phyloP scores from a whole-genome alignment of 1,284 basidiomycete genomes.

The Apiotrichum domesticum region DNA sequence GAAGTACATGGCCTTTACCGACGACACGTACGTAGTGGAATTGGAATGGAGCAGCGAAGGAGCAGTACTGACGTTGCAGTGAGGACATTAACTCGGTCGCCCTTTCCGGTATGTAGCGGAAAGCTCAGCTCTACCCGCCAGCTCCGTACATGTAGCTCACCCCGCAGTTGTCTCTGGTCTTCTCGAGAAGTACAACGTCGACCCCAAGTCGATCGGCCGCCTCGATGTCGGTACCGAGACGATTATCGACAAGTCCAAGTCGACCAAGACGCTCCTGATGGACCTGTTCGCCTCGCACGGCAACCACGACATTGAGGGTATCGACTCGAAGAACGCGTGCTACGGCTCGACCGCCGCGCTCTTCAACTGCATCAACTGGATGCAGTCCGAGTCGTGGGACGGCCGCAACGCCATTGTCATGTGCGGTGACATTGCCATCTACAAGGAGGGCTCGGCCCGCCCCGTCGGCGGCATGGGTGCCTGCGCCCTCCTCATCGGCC shows the following conservation, averaged over 20 bases:
- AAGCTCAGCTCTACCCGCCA: no score
- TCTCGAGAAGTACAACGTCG: slow-evolving; percentile 90
- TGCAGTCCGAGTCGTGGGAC: slow-evolving; percentile 96
- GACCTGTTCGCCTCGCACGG: slow-evolving; percentile 87
- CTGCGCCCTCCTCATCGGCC: slow-evolving; percentile 89
- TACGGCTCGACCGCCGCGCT: slow-evolving; percentile 97
- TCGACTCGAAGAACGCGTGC: slow-evolving; percentile 99
- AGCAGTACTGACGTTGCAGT: slow-evolving; percentile 16
- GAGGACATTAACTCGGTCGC: slow-evolving; percentile 99
- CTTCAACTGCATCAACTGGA: slow-evolving; percentile 97
- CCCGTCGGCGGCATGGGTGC: slow-evolving; percentile 97
- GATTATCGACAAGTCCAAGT: slow-evolving; percentile 99
- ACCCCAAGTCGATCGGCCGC: slow-evolving; percentile 92
- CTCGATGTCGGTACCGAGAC: slow-evolving; percentile 98
- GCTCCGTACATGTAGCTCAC: background rate
- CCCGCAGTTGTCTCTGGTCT: slow-evolving; percentile 70
- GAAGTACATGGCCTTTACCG: slow-evolving; percentile 96
- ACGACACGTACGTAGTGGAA: slow-evolving; percentile 59
- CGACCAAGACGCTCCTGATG: slow-evolving; percentile 98
- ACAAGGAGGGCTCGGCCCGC: slow-evolving; percentile 90
- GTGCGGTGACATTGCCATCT: slow-evolving; percentile 95
- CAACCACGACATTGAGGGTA: slow-evolving; percentile 92
- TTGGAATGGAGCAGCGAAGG: no score
- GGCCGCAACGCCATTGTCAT: slow-evolving; percentile 97
- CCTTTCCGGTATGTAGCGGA: slow-evolving; percentile 65